These are phyloP conservation scores for Gleditsia sinensis DNA, from an alignment of 306 rosid species.

Conservation along the genomic window DNA sequence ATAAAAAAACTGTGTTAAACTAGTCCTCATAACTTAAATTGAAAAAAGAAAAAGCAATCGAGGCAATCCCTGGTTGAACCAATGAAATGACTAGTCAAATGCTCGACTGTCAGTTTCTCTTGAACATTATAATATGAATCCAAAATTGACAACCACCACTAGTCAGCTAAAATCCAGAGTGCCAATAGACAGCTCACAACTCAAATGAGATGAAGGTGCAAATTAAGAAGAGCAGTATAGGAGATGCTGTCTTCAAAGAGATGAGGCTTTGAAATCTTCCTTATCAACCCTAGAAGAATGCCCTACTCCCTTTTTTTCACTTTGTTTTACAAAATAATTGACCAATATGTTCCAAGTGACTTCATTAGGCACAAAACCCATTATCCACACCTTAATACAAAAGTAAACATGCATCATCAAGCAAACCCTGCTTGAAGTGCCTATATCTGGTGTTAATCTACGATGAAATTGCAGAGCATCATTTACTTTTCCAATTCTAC, in stretches of 20 bases:
- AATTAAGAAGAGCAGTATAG: not conserved
- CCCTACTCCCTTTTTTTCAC: conserved; percentile 32
- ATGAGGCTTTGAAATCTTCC: conserved; percentile 7
- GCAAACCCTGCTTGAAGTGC: conserved; percentile 65
- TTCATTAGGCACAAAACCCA: conserved; percentile 73
- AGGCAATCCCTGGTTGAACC: not conserved
- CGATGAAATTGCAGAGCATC: conserved; percentile 70
- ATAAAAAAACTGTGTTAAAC: not conserved
- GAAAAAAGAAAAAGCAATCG: not conserved
- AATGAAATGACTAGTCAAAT: not conserved
- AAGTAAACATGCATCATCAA: conserved; percentile 66
- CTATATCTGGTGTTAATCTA: conserved; percentile 74
- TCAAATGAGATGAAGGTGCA: conserved; percentile 26
- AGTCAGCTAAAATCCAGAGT: conserved; percentile 10
- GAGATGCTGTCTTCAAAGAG: conserved; percentile 25
- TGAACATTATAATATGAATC: conserved; percentile 21
- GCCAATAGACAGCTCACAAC: conserved; percentile 25
- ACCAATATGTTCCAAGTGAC: conserved; percentile 80
- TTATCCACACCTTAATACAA: conserved; percentile 64
- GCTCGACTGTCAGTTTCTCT: conserved; percentile 4
- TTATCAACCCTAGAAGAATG: conserved; percentile 25
- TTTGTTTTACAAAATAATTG: conserved; percentile 46
- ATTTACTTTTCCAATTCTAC: conserved; percentile 68
- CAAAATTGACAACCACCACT: conserved; percentile 15
- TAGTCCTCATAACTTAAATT: not conserved